These are phyloP conservation scores for Leccinum pachyderme DNA, from an alignment of 1,284 basidiomycete species.

Conservation along the genomic window DNA sequence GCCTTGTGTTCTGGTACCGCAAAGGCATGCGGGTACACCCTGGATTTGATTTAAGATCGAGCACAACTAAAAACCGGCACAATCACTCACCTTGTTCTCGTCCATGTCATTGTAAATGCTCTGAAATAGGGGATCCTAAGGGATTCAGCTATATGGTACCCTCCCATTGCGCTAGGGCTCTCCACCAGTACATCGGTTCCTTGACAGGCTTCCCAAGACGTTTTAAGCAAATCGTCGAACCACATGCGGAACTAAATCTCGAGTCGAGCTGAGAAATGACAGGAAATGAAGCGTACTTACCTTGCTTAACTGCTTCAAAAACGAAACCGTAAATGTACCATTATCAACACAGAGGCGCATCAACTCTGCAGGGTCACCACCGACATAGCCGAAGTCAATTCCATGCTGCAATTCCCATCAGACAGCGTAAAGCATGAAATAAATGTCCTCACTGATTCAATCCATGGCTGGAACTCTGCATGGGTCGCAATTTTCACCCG, in stretches of 20 bases:
- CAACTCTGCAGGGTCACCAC: conserved; percentile 95
- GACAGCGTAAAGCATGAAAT: conserved; percentile 6
- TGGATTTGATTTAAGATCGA: conserved; percentile 26
- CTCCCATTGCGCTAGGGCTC: conserved; percentile 97
- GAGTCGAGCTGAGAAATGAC: conserved; percentile 2
- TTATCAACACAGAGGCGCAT: conserved; percentile 96
- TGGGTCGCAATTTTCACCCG: conserved; percentile 86
- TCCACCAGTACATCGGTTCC: conserved; percentile 92
- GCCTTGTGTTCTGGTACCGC: conserved; percentile 91
- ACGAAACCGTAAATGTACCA: conserved; percentile 93
- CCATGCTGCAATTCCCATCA: conserved; percentile 60
- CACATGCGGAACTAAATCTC: conserved; percentile 83
- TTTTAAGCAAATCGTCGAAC: conserved; percentile 92
- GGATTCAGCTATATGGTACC: conserved; percentile 96
- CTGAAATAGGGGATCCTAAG: conserved; percentile 91
- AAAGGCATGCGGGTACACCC: conserved; percentile 97
- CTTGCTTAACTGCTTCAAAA: conserved; percentile 89
- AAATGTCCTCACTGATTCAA: conserved; percentile 73
- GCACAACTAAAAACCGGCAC: neutral
- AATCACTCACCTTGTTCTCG: conserved; percentile 58
- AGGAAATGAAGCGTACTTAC: conserved; percentile 39
- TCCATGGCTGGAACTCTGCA: conserved; percentile 93
- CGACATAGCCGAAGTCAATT: conserved; percentile 91
- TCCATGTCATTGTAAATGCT: conserved; percentile 88
- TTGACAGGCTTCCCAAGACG: conserved; percentile 95